These are phyloP conservation scores for Dalbergia oliveri DNA, from an alignment of 306 rosid genomes.

Conservation along the genomic window DNA sequence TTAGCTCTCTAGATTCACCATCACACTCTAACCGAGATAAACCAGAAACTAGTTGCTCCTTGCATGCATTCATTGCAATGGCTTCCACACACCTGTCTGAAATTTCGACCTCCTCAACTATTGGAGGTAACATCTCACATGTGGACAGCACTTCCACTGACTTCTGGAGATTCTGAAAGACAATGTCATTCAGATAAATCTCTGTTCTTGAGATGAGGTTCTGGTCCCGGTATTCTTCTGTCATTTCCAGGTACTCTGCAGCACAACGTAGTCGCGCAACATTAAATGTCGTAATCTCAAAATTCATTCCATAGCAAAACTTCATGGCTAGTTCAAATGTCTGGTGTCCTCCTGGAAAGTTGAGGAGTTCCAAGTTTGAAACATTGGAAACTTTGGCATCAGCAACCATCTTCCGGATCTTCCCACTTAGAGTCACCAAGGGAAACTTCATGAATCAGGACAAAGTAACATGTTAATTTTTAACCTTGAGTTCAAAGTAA, in stretches of 20 bases:
- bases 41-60: slow-evolving; percentile 77
- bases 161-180: slow-evolving; percentile 67
- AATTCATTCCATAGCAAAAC: slow-evolving; percentile 87
- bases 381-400: slow-evolving; percentile 61
- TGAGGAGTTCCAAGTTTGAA: slow-evolving; percentile 71
- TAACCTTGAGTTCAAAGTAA: slow-evolving; percentile 23
- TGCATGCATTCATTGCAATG: slow-evolving; percentile 81
- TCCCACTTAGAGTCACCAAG: slow-evolving; percentile 81
- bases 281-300: slow-evolving; percentile 75
- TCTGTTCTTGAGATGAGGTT: slow-evolving; percentile 74
- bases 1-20: slow-evolving; percentile 63
- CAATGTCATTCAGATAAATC: slow-evolving; percentile 70
- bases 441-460: slow-evolving; percentile 71
- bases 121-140: slow-evolving; percentile 64
- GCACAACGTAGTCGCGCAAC: slow-evolving; percentile 80
- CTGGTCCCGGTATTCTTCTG: slow-evolving; percentile 76
- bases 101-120: slow-evolving; percentile 70
- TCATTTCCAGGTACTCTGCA: slow-evolving; percentile 86
- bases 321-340: slow-evolving; percentile 89
- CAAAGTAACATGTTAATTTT: slow-evolving; percentile 38
- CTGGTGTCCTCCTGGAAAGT: slow-evolving; percentile 81
- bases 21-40: slow-evolving; percentile 66
- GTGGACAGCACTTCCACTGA: slow-evolving; percentile 78
- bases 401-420: slow-evolving; percentile 86
- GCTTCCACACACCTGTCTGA: slow-evolving; percentile 79